Percentiles rank a stretch among this genome's conserved stretches.
Evolutionary conservation across 805 yeast species (phyloP).

Genomic region (Yamadazyma kitorensis): DNA sequence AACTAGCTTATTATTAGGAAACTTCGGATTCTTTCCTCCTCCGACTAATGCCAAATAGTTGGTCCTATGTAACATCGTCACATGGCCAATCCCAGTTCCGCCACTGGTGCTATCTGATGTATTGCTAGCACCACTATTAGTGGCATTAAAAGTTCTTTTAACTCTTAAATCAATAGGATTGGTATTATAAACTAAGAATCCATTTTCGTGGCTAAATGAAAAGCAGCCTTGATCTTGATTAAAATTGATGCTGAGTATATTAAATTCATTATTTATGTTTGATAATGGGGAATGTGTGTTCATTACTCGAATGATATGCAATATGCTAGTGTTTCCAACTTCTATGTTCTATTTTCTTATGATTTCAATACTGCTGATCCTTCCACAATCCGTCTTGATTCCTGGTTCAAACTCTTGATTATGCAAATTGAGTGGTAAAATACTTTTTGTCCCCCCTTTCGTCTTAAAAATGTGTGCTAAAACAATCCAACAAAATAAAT

Average conservation of each 20-base stretch:
- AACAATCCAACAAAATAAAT: too few relatives aligned
- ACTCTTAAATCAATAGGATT: slow-evolving; percentile 83
- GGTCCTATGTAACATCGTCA: slow-evolving; percentile 84
- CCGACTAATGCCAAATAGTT: slow-evolving; percentile 89
- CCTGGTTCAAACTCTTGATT: too few relatives aligned
- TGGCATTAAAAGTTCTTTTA: slow-evolving; percentile 45
- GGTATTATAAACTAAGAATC: slow-evolving; percentile 81
- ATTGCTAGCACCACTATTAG: too few relatives aligned
- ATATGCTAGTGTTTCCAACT: too few relatives aligned
- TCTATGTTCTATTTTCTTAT: too few relatives aligned
- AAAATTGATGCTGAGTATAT: slow-evolving; percentile 56
- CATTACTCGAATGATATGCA: slow-evolving; percentile 14
- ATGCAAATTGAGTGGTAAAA: too few relatives aligned
- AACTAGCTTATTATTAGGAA: slow-evolving; percentile 73
- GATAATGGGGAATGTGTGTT: slow-evolving; percentile 19
- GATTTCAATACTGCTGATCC: too few relatives aligned
- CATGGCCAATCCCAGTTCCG: slow-evolving; percentile 66
- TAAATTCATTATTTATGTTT: slow-evolving; percentile 13
- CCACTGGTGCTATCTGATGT: slow-evolving; percentile 7
- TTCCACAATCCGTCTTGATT: too few relatives aligned
- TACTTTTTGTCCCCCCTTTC: too few relatives aligned
- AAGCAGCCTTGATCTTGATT: slow-evolving; percentile 92
- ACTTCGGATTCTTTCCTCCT: slow-evolving; percentile 79
- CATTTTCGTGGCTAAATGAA: slow-evolving; percentile 75
- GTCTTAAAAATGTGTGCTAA: too few relatives aligned